A percentile compares a stretch with the other conserved stretches of the same genome.
phyloP scores from a whole-genome alignment of 345 rosid genomes.

The Trapa incisa region DNA sequence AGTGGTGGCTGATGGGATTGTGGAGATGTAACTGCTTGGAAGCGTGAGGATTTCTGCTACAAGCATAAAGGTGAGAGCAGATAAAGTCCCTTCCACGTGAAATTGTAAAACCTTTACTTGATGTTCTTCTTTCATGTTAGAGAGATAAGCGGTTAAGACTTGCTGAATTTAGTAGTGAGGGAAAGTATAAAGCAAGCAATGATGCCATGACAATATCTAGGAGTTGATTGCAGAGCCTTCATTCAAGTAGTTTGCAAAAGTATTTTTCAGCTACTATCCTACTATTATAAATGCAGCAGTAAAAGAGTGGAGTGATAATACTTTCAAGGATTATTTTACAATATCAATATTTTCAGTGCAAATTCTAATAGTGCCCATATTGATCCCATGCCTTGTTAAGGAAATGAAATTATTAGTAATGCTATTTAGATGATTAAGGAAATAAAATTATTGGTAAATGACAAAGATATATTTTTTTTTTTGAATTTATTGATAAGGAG shows the following conservation, averaged over 20 bases:
- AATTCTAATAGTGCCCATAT: constrained; percentile 82
- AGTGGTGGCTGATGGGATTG: constrained; percentile 97
- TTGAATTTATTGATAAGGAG: background rate
- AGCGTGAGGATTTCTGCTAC: constrained; percentile 81
- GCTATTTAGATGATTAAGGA: constrained; percentile 66
- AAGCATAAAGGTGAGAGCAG: constrained; percentile 82
- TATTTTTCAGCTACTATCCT: constrained; percentile 66
- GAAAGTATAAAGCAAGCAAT: constrained; percentile 14
- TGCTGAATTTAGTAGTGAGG: constrained; percentile 29
- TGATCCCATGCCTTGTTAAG: constrained; percentile 76
- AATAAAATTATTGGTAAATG: constrained; percentile 53
- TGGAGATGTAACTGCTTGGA: constrained; percentile 97
- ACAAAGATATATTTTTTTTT: background rate
- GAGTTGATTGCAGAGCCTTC: constrained; percentile 78
- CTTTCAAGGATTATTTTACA: constrained; percentile 37
- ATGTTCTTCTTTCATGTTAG: constrained; percentile 54
- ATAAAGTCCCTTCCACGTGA: constrained; percentile 68
- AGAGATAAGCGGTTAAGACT: constrained; percentile 37
- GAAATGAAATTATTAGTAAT: constrained; percentile 56
- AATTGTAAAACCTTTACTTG: constrained; percentile 59
- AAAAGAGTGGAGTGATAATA: constrained; percentile 33
- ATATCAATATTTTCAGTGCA: constrained; percentile 79
- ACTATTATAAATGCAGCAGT: constrained; percentile 45
- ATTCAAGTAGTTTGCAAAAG: constrained; percentile 82
- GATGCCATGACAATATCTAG: constrained; percentile 21